Percentiles rank a stretch among this genome's conserved stretches.
Conservation (phyloP, 768 basidiomycete species). For the Calocybe cyanea region DNA sequence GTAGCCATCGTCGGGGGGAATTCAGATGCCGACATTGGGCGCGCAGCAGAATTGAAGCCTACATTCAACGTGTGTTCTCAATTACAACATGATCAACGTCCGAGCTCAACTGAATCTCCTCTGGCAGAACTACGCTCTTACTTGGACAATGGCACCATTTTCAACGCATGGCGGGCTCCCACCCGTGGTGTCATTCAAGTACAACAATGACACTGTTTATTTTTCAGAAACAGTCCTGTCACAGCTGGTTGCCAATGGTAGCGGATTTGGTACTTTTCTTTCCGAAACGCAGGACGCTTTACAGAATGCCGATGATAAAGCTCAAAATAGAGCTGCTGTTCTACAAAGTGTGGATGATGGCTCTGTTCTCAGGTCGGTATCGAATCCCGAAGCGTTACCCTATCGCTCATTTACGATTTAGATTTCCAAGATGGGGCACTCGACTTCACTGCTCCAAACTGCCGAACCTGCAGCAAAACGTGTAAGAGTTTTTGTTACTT, state of each 20-base stretch:
- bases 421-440: constrained; percentile 38
- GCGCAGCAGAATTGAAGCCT: constrained; percentile 21
- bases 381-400: not conserved
- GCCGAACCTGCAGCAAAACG: constrained; percentile 23
- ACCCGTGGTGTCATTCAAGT: constrained; percentile 27
- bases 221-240: constrained; percentile 32
- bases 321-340: not conserved
- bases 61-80: constrained; percentile 25
- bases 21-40: constrained; percentile 29
- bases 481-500: constrained; percentile 22
- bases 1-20: constrained; percentile 30
- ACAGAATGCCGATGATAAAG: constrained; percentile 3
- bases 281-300: constrained; percentile 20
- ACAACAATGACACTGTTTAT: constrained; percentile 30
- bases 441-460: constrained; percentile 33
- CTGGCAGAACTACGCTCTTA: constrained; percentile 28
- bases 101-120: not conserved
- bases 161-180: constrained; percentile 31
- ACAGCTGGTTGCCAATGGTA: constrained; percentile 30
- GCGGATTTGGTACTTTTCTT: constrained; percentile 35
- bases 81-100: not conserved
- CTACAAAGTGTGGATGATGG: constrained; percentile 21
- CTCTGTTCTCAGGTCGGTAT: constrained; percentile 22
- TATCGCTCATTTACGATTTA: constrained; percentile 8
- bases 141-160: constrained; percentile 38